Conservation (phyloP, 306 rosid genomes). For the Vicia sativa region DNA sequence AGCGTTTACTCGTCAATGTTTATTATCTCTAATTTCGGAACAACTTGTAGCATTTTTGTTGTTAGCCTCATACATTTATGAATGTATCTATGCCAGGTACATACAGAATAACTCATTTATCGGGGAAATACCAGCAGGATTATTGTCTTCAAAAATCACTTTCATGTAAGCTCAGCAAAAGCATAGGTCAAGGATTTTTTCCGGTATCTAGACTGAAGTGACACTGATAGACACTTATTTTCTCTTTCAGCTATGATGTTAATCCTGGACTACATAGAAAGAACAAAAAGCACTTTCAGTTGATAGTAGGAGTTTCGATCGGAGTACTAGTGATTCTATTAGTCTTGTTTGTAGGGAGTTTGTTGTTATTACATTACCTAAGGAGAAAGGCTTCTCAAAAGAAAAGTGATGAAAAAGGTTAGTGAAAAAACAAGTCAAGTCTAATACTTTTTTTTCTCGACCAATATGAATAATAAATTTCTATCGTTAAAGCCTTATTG, state of each 20-base stretch:
- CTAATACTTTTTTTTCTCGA: not conserved
- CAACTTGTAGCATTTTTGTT: conserved; percentile 39
- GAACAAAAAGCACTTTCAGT: conserved; percentile 61
- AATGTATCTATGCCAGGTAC: conserved; percentile 62
- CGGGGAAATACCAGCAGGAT: conserved; percentile 79
- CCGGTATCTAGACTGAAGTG: conserved; percentile 24
- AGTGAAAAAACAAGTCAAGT: conserved; percentile 30
- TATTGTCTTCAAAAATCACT: conserved; percentile 58
- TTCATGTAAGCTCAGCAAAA: conserved; percentile 52
- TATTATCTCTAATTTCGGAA: conserved; percentile 8
- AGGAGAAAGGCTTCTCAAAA: conserved; percentile 51
- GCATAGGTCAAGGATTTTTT: not conserved
- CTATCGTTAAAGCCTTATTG: conserved; percentile 35
- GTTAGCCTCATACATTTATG: conserved; percentile 8
- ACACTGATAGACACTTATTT: conserved; percentile 31
- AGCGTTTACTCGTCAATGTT: conserved; percentile 32
- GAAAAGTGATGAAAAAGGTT: conserved; percentile 63
- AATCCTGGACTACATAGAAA: conserved; percentile 60
- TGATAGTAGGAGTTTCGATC: conserved; percentile 66
- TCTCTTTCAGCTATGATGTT: conserved; percentile 59
- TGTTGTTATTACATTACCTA: conserved; percentile 48
- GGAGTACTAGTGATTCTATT: conserved; percentile 62
- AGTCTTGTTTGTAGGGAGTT: conserved; percentile 60
- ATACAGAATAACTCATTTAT: conserved; percentile 85
- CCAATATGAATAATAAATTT: conserved; percentile 20